Base-by-base conservation (phyloP, 2,329 filamentous ascomycete species). In the Pseudocercospora fuligena region DNA sequence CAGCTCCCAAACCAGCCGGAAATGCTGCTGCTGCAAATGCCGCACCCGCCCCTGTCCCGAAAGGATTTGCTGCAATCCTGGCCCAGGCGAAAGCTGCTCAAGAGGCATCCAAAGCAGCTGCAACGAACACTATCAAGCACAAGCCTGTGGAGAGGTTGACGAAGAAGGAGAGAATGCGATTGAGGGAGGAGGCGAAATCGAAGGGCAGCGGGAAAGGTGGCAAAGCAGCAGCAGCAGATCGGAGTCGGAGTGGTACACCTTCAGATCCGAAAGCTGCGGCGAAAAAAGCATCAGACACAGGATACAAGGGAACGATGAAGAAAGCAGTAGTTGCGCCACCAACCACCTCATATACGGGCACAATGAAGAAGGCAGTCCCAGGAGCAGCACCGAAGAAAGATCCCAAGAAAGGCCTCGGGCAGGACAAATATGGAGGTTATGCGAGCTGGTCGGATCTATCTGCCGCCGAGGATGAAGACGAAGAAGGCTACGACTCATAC, bases 401-500 rank as follows among this genome's bases (percentile, higher is more conserved):
- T 5, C 78, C 40, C 8, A 76, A 74, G 70, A 75, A 76, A 60
- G 70, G 73, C 73, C 61, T 79, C 75, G 12, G 72, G 65, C 66
- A 75, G 60, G 74, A 73, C 68, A 76, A 73, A 60, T 76, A 80
- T 63, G 78, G 78, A 47, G 70, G 79, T 46, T 83, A 81, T 70
- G 81, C 71, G 36, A 75, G 69, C 66, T 81, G 73, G 77, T 80
- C 73, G 57, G 78, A 75, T 73, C 69, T 78, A 69, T 72, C 76
- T 66, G 70, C 78, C 29, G 82, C 83, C 27, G 82, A 82, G 2
- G 88, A 90, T 33, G 89, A 88, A 0, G 90, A 90, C 63, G 87
- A 77, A 5, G 91, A 90, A 5, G 91, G 92, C 73, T 93, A 93
- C 90, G 91, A 93, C 77, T 92, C 90, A 1, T 90, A 90, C 36